Percentiles rank a stretch among this genome's conserved stretches.
phyloP scores from a whole-genome alignment of 2,329 filamentous ascomycete species.

The Cladorrhinum sp. region DNA sequence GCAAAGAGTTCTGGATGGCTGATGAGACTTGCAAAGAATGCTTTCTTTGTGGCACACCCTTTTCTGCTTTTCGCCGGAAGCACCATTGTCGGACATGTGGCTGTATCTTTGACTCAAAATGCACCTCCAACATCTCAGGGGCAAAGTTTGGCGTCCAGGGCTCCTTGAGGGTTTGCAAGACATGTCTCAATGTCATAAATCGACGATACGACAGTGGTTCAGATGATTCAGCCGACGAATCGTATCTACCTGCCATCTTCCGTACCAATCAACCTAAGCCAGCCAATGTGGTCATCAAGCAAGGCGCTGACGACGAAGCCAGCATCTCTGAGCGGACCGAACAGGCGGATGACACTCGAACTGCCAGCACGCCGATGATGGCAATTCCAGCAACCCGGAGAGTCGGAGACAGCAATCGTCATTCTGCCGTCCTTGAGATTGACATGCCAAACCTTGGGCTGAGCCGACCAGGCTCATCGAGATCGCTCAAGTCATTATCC shows the following conservation, averaged over 20 bases:
- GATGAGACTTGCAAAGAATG: conserved; percentile 98
- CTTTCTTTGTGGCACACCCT: conserved; percentile 85
- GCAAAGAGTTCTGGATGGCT: conserved; percentile 98
- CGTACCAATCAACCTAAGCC: conserved; percentile 51
- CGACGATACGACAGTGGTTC: conserved; percentile 84
- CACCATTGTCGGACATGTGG: conserved; percentile 95
- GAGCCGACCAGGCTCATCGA: conserved; percentile 87
- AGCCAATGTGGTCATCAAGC: conserved; percentile 31
- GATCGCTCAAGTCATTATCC: conserved; percentile 76
- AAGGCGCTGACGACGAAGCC: conserved; percentile 41
- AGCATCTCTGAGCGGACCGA: conserved; percentile 43
- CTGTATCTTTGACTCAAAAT: conserved; percentile 98
- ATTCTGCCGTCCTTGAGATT: conserved; percentile 87
- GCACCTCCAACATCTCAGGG: conserved; percentile 86
- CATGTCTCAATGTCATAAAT: conserved; percentile 87
- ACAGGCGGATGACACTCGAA: conserved; percentile 47
- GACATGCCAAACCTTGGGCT: conserved; percentile 78
- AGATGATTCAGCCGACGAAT: conserved; percentile 79
- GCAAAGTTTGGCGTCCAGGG: conserved; percentile 83
- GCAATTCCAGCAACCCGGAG: conserved; percentile 64
- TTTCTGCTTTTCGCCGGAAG: conserved; percentile 91
- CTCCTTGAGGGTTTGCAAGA: conserved; percentile 84
- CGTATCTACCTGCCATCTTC: conserved; percentile 63
- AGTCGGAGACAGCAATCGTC: conserved; percentile 74
- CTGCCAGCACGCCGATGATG: conserved; percentile 68